Base-by-base conservation (phyloP, 2,329 filamentous ascomycete genomes). In the Aureobasidium sp. region DNA sequence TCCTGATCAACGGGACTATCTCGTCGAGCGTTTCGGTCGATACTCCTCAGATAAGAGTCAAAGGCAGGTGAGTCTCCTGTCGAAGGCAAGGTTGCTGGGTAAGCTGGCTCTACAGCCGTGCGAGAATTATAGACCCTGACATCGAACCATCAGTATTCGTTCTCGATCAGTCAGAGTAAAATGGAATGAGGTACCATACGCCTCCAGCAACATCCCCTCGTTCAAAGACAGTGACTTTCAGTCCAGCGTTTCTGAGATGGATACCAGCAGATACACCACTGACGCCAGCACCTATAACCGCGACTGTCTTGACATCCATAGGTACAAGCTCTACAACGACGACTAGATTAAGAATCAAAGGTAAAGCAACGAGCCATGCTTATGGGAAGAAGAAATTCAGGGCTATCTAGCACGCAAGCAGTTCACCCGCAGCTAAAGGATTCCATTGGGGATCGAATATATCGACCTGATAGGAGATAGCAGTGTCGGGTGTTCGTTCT, bases 211-310 rank as follows among this genome's bases (percentile, higher is more conserved):
- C 80, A 62, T 77, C 77, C 6, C 80, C 83, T 63, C 87, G 78
- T 68, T 90, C 87, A 68, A 85, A 88, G 0, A 89, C 81, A 0
- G 80, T 84, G 1, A 88, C 84, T 13, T 87, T 78, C 6, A 85
- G 64, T 1, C 82, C 83, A 10, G 76, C 75, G 53, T 74, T 73
- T 33, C 79, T 75, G n/a, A 86, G 75, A 75, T 86, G 81, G 20
- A 79, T 79, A 36, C 82, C 84, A 51, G 82, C 75, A 3, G 79
- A 76, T 8, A 87, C 78, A 27, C 84, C 84, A 66, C 81, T 84
- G 40, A 87, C 81, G 4, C 84, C 84, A n/a, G 84, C 84, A 31
- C 84, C 84, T 50, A 87, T 82, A 1, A 87, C 78, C 13, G 81
- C 84, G 4, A 84, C 80, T 13, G 33, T 69, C 23, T 36, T 60